Base-by-base conservation (phyloP, 371 early-diverging fungal species). In the Amoeboaphelidium protococcarum region DNA sequence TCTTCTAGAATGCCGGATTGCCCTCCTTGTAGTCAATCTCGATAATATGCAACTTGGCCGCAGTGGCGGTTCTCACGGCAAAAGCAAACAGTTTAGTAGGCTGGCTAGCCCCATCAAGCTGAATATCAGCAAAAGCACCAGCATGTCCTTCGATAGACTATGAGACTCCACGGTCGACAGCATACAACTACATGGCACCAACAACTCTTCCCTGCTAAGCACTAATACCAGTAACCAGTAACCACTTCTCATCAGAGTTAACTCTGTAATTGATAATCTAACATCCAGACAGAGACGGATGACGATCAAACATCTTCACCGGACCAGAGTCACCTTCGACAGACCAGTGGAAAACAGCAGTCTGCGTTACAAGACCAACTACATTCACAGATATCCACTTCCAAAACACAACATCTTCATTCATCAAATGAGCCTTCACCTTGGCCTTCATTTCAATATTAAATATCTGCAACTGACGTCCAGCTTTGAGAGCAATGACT, bases 81-180 rank as follows among this genome's bases (percentile, higher is more conserved):
- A 95, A 91, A 3, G 89, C 68, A 55, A 95, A 91, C 21, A 91
- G 66, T 55, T 82, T 85, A 47, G 81, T 78, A 2, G 87, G 77
- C 25, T 66, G 50, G 0, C 56, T 22, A 0, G 76, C 72, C n/a
- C 75, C 78, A 47, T 90, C 90, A 3, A 88, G 54, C 49, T 64
- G 71, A 42, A 95, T 54, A 31, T 85, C 79, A 23, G 91, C 88
- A 63, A 95, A 95, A 4, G 84, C 81, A 23, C 84, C 90, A 40
- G 91, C 89, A 56, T 94, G 92, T 24, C 90, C 96, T 64, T 95
- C 95, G 45, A 95, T 80, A 45, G 80, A 75, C 60, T 95, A 95
- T 55, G 82, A 81, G 47, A 88, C 88, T 23, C 74, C 72, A 47
- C 89, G 78, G 40, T 87, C 91, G 54, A 71, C 80, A 51, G 84